These are phyloP conservation scores for Claviceps cyperi DNA, from an alignment of 2,329 filamentous ascomycete genomes.

Conservation along the genomic window DNA sequence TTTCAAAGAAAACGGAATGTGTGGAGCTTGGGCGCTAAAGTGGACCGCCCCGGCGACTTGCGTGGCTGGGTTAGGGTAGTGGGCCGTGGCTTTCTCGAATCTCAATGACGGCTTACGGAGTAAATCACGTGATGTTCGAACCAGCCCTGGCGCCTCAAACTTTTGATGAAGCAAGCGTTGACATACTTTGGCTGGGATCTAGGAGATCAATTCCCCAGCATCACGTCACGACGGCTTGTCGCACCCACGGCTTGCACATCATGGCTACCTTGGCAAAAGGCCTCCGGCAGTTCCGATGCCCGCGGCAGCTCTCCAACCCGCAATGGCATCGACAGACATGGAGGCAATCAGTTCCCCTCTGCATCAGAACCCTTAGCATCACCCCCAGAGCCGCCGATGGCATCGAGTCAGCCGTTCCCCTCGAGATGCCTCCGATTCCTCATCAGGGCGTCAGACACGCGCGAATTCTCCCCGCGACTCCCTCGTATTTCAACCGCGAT, in stretches of 20 bases:
- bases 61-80: no score
- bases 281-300: constrained; percentile 22
- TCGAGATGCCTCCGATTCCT: constrained; percentile 10
- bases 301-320: constrained; percentile 15
- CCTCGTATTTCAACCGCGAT: constrained; percentile 87
- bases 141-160: background rate
- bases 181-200: no score
- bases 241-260: background rate
- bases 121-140: constrained; percentile 10
- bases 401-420: background rate
- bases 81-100: no score
- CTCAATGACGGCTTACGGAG: no score
- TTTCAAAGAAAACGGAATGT: background rate
- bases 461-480: constrained; percentile 68
- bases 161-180: background rate
- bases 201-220: background rate
- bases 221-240: background rate
- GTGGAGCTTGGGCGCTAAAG: constrained; percentile 8
- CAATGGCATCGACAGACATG: constrained; percentile 17
- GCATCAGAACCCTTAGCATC: constrained; percentile 12
- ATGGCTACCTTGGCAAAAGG: constrained; percentile 23
- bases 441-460: constrained; percentile 33
- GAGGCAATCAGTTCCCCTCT: constrained; percentile 12
- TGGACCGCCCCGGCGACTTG: no score
- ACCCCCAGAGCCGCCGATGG: constrained; percentile 10